Evolutionary conservation across 2,329 filamentous ascomycete species (phyloP).

Genomic region (Penicillium sumatraense): DNA sequence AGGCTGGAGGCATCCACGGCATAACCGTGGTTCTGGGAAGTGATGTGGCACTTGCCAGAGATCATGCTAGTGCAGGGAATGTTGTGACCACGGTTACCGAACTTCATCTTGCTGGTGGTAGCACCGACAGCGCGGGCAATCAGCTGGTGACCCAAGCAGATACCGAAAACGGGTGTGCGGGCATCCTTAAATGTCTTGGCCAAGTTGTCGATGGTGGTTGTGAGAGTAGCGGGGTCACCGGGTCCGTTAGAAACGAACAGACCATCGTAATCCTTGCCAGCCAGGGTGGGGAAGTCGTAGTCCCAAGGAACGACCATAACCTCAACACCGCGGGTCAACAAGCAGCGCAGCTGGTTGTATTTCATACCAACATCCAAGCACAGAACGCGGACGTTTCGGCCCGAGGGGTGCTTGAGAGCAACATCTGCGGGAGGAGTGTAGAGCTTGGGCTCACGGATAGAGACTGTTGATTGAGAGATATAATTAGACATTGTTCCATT

Average conservation of each 20-base stretch:
- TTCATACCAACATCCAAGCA: slow-evolving; percentile 98
- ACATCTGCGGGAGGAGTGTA: slow-evolving; percentile 75
- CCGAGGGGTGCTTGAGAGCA: slow-evolving; percentile 83
- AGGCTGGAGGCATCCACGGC: slow-evolving; percentile 83
- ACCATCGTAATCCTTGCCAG: slow-evolving; percentile 86
- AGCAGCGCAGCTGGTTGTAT: slow-evolving; percentile 95
- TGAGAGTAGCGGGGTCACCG: slow-evolving; percentile 87
- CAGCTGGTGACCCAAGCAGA: slow-evolving; percentile 93
- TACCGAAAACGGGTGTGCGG: slow-evolving; percentile 88
- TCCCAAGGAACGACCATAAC: slow-evolving; percentile 96
- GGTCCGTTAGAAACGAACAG: slow-evolving; percentile 98
- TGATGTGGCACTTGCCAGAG: slow-evolving; percentile 97
- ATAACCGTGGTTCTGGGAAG: slow-evolving; percentile 97
- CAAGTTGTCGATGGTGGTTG: slow-evolving; percentile 78
- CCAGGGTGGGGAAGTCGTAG: slow-evolving; percentile 80
- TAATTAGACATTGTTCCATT: background rate
- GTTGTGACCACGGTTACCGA: slow-evolving; percentile 97
- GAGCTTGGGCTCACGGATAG: slow-evolving; percentile 81
- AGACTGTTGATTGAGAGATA: slow-evolving; percentile 64
- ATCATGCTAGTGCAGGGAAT: slow-evolving; percentile 96
- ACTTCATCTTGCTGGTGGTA: slow-evolving; percentile 94
- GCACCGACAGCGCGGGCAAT: slow-evolving; percentile 87
- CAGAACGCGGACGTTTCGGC: slow-evolving; percentile 82
- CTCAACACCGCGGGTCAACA: slow-evolving; percentile 88
- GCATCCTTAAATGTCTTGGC: slow-evolving; percentile 75